Conservation (phyloP, 2,329 filamentous ascomycete genomes). For the Aureobasidium sp. region DNA sequence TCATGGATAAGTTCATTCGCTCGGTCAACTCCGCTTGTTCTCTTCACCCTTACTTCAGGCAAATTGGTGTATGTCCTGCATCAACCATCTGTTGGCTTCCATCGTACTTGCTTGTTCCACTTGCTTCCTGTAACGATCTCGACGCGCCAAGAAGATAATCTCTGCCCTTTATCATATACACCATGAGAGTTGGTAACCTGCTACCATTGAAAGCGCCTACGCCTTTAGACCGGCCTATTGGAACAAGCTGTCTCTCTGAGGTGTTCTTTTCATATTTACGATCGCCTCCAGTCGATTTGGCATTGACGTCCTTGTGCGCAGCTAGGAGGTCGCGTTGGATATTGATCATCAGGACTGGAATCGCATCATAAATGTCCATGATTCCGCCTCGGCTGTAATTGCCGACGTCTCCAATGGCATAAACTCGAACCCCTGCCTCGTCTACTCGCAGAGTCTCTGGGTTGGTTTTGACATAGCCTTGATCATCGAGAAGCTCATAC, state of each 20-base stretch:
- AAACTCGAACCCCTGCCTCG: constrained; percentile 36
- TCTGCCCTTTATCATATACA: constrained; percentile 21
- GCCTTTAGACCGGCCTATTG: constrained; percentile 30
- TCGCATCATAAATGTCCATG: constrained; percentile 30
- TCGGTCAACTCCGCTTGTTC: not conserved
- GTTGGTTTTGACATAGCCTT: constrained; percentile 43
- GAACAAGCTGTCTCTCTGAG: constrained; percentile 30
- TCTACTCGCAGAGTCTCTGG: constrained; percentile 37
- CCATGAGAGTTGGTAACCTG: constrained; percentile 27
- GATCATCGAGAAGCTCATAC: constrained; percentile 34
- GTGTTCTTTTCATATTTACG: constrained; percentile 24
- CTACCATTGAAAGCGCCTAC: constrained; percentile 31
- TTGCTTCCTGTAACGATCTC: constrained; percentile 17
- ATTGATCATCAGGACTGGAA: constrained; percentile 36
- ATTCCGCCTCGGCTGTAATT: constrained; percentile 34
- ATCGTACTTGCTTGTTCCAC: constrained; percentile 18
- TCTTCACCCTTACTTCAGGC: not conserved
- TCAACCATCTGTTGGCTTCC: constrained; percentile 11
- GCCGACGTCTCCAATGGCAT: constrained; percentile 40
- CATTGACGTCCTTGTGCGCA: constrained; percentile 19
- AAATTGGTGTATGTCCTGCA: not conserved
- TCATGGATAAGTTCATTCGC: not conserved
- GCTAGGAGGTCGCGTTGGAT: constrained; percentile 39
- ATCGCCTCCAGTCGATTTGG: constrained; percentile 21
- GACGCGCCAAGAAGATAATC: constrained; percentile 27